phyloP scores from a whole-genome alignment of 306 rosid genomes.

The Lotus japonicus region DNA sequence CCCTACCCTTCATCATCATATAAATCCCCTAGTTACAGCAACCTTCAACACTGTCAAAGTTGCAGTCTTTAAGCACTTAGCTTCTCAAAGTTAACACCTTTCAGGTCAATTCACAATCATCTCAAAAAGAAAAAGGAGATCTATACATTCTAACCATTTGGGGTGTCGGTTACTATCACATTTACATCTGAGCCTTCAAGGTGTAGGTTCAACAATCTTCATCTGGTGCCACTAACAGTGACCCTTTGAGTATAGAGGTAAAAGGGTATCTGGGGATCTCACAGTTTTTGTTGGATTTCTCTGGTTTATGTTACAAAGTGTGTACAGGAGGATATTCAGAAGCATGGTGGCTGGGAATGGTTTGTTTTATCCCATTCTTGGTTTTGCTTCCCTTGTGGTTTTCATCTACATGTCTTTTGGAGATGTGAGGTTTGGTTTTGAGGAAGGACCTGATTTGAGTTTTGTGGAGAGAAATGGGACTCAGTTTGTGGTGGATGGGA shows the following conservation, averaged over 20 bases:
- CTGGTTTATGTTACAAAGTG: conserved; percentile 4
- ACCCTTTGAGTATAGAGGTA: conserved; percentile 24
- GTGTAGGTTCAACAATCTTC: conserved; percentile 13
- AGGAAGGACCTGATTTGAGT: conserved; percentile 34
- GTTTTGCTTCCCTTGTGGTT: conserved; percentile 57
- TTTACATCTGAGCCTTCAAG: conserved; percentile 28
- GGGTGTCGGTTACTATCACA: conserved; percentile 15
- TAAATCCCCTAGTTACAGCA: conserved; percentile 13
- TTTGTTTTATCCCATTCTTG: conserved; percentile 65
- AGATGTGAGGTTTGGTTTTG: conserved; percentile 35
- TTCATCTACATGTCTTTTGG: conserved; percentile 85
- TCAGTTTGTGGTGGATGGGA: conserved; percentile 70
- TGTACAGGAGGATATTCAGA: conserved; percentile 3
- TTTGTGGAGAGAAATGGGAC: conserved; percentile 81
- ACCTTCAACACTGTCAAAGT: not conserved
- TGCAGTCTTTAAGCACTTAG: conserved; percentile 10
- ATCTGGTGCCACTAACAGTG: conserved; percentile 9
- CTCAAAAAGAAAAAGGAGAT: conserved; percentile 30
- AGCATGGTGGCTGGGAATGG: conserved; percentile 68
- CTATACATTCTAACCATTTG: conserved; percentile 27
- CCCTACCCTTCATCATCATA: not conserved
- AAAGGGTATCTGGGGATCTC: conserved; percentile 33
- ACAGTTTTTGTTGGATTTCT: conserved; percentile 30
- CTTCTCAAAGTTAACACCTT: not conserved
- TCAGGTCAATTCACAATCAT: not conserved